phyloP scores from a whole-genome alignment of 208 protist genomes.

The Trypanosomatidae sp. region DNA sequence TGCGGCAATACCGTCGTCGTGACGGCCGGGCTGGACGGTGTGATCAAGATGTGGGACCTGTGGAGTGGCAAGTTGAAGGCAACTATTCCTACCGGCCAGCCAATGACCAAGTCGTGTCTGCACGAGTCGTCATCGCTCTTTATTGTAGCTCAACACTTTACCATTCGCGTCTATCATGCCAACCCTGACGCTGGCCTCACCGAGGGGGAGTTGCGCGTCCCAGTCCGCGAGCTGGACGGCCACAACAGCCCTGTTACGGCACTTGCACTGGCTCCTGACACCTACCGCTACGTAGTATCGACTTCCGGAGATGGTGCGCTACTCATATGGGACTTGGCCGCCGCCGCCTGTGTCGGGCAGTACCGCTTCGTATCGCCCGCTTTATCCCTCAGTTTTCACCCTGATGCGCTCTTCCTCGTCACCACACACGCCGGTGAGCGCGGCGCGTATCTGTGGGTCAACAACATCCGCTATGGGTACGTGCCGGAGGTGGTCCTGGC shows the following conservation, averaged over 20 bases:
- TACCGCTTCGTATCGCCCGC: slow-evolving; percentile 77
- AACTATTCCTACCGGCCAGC: slow-evolving; percentile 43
- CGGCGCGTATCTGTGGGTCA: slow-evolving; percentile 85
- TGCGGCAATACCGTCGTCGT: slow-evolving; percentile 73
- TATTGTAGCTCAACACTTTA: slow-evolving; percentile 74
- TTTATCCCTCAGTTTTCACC: slow-evolving; percentile 82
- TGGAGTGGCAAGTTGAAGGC: slow-evolving; percentile 36
- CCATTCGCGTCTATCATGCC: slow-evolving; percentile 74
- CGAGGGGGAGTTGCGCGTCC: slow-evolving; percentile 35
- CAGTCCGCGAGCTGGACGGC: slow-evolving; percentile 76
- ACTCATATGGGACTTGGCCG: slow-evolving; percentile 85
- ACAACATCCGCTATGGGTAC: slow-evolving; percentile 89
- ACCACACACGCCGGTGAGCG: slow-evolving; percentile 85
- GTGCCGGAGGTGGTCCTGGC: slow-evolving; percentile 73
- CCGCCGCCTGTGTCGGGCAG: slow-evolving; percentile 81
- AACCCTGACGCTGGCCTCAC: slow-evolving; percentile 63
- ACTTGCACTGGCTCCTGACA: slow-evolving; percentile 73
- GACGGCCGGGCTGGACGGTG: slow-evolving; percentile 71
- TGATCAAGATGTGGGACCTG: slow-evolving; percentile 83
- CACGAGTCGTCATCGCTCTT: slow-evolving; percentile 73
- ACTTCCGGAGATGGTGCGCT: slow-evolving; percentile 71
- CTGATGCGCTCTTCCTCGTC: slow-evolving; percentile 82
- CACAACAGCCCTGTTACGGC: slow-evolving; percentile 84
- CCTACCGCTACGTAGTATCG: slow-evolving; percentile 70
- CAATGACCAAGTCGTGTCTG: slow-evolving; percentile 70